Evolutionary conservation across 345 rosid species (phyloP).

Genomic region (Zanthoxylum bungeanum): DNA sequence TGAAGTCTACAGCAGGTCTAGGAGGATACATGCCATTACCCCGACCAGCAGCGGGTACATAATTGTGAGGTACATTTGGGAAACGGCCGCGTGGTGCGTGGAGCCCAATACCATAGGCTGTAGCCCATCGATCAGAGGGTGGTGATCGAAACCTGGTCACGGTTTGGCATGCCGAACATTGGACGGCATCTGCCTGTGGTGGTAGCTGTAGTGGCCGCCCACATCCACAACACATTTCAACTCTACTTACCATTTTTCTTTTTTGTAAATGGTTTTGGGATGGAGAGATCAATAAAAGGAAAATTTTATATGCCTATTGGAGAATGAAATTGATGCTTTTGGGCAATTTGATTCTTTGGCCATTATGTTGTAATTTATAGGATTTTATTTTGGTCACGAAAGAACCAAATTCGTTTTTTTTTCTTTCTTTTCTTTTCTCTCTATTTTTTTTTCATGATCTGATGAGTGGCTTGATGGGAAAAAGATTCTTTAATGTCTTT

Average conservation of each 20-base stretch:
- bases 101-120: constrained; percentile 13
- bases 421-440: no score
- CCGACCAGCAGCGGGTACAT: neutral
- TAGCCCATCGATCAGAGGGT: constrained; percentile 16
- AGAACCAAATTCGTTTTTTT: no score
- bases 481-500: no score
- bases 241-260: constrained; percentile 35
- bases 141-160: constrained; percentile 34
- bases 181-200: constrained; percentile 28
- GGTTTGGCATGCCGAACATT: constrained; percentile 42
- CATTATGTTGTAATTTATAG: no score
- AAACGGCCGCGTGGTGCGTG: no score
- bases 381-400: no score
- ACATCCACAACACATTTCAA: constrained; percentile 51
- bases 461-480: no score
- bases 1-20: neutral
- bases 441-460: no score
- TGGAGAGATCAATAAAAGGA: neutral
- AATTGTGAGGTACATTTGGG: no score
- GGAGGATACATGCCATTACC: neutral
- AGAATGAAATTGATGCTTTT: no score
- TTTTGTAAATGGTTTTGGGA: neutral
- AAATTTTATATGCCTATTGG: neutral
- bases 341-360: no score
- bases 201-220: constrained; percentile 43